Conservation (phyloP, 2,329 filamentous ascomycete genomes). For the Harringtonia lauricola region DNA sequence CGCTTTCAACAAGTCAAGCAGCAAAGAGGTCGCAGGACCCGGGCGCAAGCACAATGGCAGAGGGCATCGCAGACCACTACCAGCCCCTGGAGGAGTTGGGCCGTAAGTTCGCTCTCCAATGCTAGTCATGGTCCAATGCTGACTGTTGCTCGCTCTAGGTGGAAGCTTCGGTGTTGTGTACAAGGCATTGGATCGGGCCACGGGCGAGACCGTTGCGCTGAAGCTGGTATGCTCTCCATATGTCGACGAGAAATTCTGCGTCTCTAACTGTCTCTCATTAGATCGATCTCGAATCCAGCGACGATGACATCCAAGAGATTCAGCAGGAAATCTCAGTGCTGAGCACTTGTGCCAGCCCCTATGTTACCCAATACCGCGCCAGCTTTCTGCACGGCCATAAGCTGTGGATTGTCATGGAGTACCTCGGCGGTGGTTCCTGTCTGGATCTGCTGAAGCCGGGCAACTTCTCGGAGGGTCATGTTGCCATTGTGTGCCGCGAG, state of each 20-base stretch:
- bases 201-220: constrained; percentile 89
- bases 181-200: constrained; percentile 85
- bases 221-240: constrained; percentile 62
- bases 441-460: constrained; percentile 89
- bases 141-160: constrained; percentile 36
- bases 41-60: constrained; percentile 30
- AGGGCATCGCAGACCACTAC: constrained; percentile 72
- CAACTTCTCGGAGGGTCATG: constrained; percentile 77
- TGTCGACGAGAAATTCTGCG: background rate
- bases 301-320: constrained; percentile 96
- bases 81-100: constrained; percentile 94
- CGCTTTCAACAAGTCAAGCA: background rate
- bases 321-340: constrained; percentile 94
- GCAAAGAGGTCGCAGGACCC: background rate
- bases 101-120: constrained; percentile 49
- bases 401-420: constrained; percentile 99
- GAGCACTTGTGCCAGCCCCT: constrained; percentile 87
- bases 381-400: constrained; percentile 95
- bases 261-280: constrained; percentile 23
- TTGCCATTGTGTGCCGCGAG: constrained; percentile 89
- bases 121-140: background rate
- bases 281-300: constrained; percentile 98
- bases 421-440: constrained; percentile 87
- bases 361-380: constrained; percentile 91
- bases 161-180: constrained; percentile 96